Conservation (phyloP, 257 asterid species). For the Lycium ferocissimum region DNA sequence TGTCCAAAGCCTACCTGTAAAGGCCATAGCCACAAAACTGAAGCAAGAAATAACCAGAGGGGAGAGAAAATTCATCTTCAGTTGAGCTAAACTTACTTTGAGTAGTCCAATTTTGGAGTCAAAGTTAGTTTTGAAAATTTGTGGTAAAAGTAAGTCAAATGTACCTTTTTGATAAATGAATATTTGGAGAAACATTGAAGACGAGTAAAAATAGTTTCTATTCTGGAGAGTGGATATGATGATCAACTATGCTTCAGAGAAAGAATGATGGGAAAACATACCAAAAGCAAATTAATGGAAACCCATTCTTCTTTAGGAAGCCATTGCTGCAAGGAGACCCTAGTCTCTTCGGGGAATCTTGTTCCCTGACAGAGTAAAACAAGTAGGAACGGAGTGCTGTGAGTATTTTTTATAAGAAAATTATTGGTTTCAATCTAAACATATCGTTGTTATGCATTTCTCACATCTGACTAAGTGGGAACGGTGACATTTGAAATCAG, state of each 20-base stretch:
- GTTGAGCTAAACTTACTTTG: background rate
- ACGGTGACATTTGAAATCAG: background rate
- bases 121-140: background rate
- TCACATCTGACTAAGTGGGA: background rate
- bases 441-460: background rate
- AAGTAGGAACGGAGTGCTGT: background rate
- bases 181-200: background rate
- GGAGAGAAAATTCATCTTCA: background rate
- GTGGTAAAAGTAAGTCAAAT: background rate
- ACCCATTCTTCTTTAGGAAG: constrained; percentile 99
- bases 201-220: background rate
- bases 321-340: constrained; percentile 90
- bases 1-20: constrained; percentile 94
- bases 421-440: background rate
- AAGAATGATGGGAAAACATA: constrained; percentile 37
- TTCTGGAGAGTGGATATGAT: background rate
- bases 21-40: background rate
- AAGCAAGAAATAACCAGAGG: background rate
- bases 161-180: background rate
- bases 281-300: constrained; percentile 95
- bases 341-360: constrained; percentile 79
- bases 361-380: constrained; percentile 58
- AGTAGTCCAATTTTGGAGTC: background rate
- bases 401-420: background rate
- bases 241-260: background rate